Conservation (phyloP, 768 basidiomycete genomes). For the Collybia mongolica region DNA sequence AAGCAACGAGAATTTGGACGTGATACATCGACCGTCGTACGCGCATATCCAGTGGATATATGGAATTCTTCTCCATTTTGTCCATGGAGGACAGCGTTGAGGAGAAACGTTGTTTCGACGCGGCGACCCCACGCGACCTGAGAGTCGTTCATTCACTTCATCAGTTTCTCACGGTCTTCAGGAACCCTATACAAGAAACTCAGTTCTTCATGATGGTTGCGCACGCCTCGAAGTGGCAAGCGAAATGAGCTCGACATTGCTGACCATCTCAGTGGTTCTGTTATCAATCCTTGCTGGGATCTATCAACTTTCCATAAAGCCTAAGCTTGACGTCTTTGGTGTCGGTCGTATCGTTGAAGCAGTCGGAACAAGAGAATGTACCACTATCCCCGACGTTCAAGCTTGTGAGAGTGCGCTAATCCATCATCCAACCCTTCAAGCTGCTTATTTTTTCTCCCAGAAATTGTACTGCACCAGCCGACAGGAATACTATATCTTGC, state of each 20-base stretch:
- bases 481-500: slow-evolving; percentile 61
- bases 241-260: slow-evolving; percentile 12
- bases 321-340: slow-evolving; percentile 41
- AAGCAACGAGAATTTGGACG: background rate
- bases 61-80: slow-evolving; percentile 1
- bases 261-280: slow-evolving; percentile 31
- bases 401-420: slow-evolving; percentile 64
- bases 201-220: background rate
- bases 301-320: slow-evolving; percentile 49
- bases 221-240: no score
- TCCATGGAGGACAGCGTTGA: background rate
- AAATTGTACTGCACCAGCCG: slow-evolving; percentile 57
- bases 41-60: background rate
- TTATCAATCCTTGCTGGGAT: slow-evolving; percentile 39
- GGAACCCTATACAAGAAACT: background rate
- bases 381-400: slow-evolving; percentile 46
- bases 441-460: slow-evolving; percentile 26
- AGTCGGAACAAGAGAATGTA: slow-evolving; percentile 50
- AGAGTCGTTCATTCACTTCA: background rate
- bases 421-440: background rate
- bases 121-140: background rate
- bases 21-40: background rate
- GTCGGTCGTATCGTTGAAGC: slow-evolving; percentile 41
- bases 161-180: background rate
- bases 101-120: background rate